Conservation (phyloP, 2,329 filamentous ascomycete genomes). For the Nemania serpens region DNA sequence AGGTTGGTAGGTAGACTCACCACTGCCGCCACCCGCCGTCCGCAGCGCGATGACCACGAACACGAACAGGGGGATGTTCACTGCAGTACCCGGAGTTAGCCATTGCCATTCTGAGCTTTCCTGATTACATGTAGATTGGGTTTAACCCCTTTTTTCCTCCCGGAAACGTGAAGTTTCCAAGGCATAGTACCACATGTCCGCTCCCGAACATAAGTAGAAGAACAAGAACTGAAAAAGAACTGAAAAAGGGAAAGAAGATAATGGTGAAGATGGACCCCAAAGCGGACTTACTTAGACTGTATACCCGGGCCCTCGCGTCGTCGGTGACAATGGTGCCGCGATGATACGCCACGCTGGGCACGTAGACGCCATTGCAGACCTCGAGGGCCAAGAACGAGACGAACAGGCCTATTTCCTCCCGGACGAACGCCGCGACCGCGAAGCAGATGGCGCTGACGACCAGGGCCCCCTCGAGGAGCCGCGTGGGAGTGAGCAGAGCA, state of each 20-base stretch:
- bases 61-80: constrained; percentile 59
- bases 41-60: constrained; percentile 57
- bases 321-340: constrained; percentile 40
- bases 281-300: constrained; percentile 34
- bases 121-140: no score
- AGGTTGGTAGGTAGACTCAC: constrained; percentile 14
- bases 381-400: constrained; percentile 40
- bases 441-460: constrained; percentile 34
- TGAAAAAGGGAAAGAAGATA: no score
- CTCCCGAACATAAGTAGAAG: no score
- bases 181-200: no score
- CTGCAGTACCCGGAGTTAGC: background rate
- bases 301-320: constrained; percentile 37
- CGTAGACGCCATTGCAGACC: constrained; percentile 43
- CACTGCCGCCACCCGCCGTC: constrained; percentile 38
- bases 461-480: constrained; percentile 34
- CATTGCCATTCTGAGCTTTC: background rate
- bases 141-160: no score
- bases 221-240: no score
- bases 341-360: constrained; percentile 42
- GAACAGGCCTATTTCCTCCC: constrained; percentile 35
- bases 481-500: constrained; percentile 10
- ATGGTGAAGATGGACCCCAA: background rate
- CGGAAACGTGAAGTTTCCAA: no score
- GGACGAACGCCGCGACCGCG: constrained; percentile 28